Evolutionary conservation across 2,329 filamentous ascomycete species (phyloP).

Genomic region (Aureobasidium sp.): DNA sequence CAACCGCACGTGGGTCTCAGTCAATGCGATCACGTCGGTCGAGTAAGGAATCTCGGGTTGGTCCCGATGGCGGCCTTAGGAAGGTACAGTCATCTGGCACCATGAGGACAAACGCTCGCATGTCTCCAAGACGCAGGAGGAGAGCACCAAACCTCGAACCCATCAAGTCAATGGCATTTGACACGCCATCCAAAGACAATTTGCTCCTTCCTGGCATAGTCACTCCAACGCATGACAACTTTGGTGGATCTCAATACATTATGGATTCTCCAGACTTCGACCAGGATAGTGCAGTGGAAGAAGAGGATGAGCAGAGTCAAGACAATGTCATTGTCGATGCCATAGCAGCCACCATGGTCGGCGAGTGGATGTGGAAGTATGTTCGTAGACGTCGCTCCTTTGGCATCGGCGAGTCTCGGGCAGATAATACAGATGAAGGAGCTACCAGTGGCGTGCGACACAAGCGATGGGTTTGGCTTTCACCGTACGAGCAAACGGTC

Average conservation of each 20-base stretch:
- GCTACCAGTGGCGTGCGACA: slow-evolving; percentile 62
- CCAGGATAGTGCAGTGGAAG: slow-evolving; percentile 9
- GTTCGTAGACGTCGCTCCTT: slow-evolving; percentile 85
- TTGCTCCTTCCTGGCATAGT: background rate
- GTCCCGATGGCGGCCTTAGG: slow-evolving; percentile 46
- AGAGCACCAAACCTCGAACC: slow-evolving; percentile 26
- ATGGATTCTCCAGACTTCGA: background rate
- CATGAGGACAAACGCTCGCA: slow-evolving; percentile 52
- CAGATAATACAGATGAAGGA: slow-evolving; percentile 32
- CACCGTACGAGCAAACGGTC: slow-evolving; percentile 89
- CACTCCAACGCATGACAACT: background rate
- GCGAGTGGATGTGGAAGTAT: slow-evolving; percentile 95
- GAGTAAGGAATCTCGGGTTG: slow-evolving; percentile 9
- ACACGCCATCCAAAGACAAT: slow-evolving; percentile 19
- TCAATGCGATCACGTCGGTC: background rate
- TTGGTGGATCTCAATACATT: background rate
- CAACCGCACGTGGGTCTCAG: slow-evolving; percentile 47
- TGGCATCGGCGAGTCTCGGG: slow-evolving; percentile 56
- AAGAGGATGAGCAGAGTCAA: slow-evolving; percentile 12
- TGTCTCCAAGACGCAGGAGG: slow-evolving; percentile 36
- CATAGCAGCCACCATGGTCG: slow-evolving; percentile 97
- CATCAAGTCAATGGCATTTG: slow-evolving; percentile 28
- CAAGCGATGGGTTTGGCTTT: slow-evolving; percentile 97
- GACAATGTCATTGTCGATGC: slow-evolving; percentile 76
- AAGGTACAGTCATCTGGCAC: slow-evolving; percentile 79